phyloP scores from a whole-genome alignment of 1,284 basidiomycete species.

The Microbotryum saponariae region DNA sequence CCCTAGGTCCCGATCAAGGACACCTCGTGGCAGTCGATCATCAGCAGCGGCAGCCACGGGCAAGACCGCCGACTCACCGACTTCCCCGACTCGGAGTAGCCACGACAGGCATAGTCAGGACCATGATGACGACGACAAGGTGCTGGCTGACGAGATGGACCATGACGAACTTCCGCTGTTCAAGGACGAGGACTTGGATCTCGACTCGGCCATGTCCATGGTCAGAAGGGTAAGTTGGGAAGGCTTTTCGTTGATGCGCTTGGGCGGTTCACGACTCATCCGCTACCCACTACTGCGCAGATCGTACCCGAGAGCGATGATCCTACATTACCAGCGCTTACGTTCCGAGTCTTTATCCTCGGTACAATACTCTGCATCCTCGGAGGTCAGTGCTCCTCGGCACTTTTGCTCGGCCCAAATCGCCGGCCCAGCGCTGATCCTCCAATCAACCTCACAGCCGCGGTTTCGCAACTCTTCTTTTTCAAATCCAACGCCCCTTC shows the following conservation, averaged over 20 bases:
- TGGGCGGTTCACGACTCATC: not conserved
- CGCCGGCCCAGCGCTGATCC: constrained; percentile 4
- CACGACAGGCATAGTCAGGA: no score
- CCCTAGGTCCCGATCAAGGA: no score
- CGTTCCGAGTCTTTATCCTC: constrained; percentile 48
- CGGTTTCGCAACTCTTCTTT: constrained; percentile 39
- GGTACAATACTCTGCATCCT: constrained; percentile 49
- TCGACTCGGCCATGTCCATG: constrained; percentile 9
- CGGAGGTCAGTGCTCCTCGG: constrained; percentile 45
- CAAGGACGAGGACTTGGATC: constrained; percentile 1
- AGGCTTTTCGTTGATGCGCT: not conserved
- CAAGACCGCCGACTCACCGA: no score
- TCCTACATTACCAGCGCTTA: constrained; percentile 48
- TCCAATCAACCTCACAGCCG: constrained; percentile 5
- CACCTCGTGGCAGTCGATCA: no score
- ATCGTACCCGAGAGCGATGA: constrained; percentile 51
- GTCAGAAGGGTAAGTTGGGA: constrained; percentile 11
- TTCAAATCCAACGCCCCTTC: constrained; percentile 47
- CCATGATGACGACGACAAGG: not conserved
- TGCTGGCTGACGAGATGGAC: not conserved
- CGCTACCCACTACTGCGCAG: constrained; percentile 13
- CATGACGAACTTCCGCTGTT: not conserved
- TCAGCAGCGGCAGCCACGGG: no score
- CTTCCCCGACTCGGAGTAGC: no score
- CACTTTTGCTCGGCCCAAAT: constrained; percentile 5